Percentiles rank a stretch among this genome's conserved stretches.
Conservation (phyloP, 2,329 filamentous ascomycete genomes). For the Fusarium sp. region DNA sequence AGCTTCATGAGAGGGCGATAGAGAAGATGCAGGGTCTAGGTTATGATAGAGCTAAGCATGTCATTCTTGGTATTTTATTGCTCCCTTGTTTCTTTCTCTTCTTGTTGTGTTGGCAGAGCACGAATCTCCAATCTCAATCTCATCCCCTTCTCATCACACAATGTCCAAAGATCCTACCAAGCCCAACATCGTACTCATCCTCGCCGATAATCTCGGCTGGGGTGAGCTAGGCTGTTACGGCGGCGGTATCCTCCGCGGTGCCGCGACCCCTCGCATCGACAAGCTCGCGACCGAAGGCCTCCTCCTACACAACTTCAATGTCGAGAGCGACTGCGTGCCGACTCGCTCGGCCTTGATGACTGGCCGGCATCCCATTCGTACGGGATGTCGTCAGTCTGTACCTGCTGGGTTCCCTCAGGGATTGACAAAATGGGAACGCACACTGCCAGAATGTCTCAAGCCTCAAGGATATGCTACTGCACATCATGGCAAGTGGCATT, state of each 20-base stretch:
- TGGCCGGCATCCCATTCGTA: conserved; percentile 51
- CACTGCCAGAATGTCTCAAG: conserved; percentile 48
- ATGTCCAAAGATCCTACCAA: conserved; percentile 32
- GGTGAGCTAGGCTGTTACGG: conserved; percentile 53
- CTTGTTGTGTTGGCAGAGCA: background rate
- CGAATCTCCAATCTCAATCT: background rate
- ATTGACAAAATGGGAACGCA: conserved; percentile 49
- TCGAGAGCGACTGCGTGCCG: conserved; percentile 53
- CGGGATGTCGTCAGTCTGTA: conserved; percentile 50
- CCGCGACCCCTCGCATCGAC: conserved; percentile 51
- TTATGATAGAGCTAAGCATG: background rate
- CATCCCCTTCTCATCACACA: background rate
- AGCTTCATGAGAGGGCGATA: background rate
- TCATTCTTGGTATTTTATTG: background rate
- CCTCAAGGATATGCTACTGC: conserved; percentile 45
- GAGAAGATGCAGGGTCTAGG: background rate
- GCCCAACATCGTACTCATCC: conserved; percentile 50
- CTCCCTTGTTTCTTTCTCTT: background rate
- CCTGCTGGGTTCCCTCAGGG: conserved; percentile 51
- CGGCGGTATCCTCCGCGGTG: conserved; percentile 49
- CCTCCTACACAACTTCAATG: conserved; percentile 53
- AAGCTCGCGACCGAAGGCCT: conserved; percentile 49
- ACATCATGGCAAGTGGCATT: conserved; percentile 53
- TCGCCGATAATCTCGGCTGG: conserved; percentile 55
- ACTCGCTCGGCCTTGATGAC: conserved; percentile 53